Base-by-base conservation (phyloP, 352 stramenopile genomes). In the Pythium sukuiense region DNA sequence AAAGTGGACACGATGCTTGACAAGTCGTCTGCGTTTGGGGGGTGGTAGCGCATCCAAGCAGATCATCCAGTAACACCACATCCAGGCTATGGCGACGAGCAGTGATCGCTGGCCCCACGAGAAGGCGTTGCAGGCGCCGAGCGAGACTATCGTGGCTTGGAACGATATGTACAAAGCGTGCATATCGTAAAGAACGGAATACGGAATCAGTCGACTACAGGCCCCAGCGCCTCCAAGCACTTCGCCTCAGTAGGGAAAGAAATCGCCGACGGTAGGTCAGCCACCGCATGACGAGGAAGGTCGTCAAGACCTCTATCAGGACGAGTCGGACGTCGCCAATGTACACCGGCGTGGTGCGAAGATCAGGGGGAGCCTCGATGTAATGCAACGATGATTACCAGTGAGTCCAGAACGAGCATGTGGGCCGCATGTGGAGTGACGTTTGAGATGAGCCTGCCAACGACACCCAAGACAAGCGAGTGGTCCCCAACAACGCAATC, bases 131-230 rank as follows among this genome's bases (percentile, higher is more conserved):
- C 48, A 61, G 6, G 30, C 56, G 3, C 56, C 33, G 35, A 64
- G 2, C 7, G 63, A 27, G 9, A 70, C 63, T 2, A 56, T 6
- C 7, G 41, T 35, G 2, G 41, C 49, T n/a, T 63, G 50, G 48
- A 61, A 55, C 12, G 50, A 65, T 20, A 70, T 55, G 29, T 65
- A 70, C 63, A 49, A 70, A 2, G 56, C 63, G n/a, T 70, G 56
- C 30, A 70, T 65, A 24, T 70, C 48, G 13, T 43, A 24, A 37
- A 49, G 56, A 16, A 65, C 60, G 2, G 56, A 16, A 18, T 56
- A 63, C 43, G 12, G 45, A n/a, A 69, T 35, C 29, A 64, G 48
- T 18, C 49, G 63, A 57, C 63, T 61, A 61, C 8, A 65, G 55
- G 3, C 60, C 63, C 30, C 63, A 70, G 18, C 35, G 49, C 29